phyloP scores from a whole-genome alignment of 495 filamentous ascomycete species.

The Hyphodiscus hymeniophilus region DNA sequence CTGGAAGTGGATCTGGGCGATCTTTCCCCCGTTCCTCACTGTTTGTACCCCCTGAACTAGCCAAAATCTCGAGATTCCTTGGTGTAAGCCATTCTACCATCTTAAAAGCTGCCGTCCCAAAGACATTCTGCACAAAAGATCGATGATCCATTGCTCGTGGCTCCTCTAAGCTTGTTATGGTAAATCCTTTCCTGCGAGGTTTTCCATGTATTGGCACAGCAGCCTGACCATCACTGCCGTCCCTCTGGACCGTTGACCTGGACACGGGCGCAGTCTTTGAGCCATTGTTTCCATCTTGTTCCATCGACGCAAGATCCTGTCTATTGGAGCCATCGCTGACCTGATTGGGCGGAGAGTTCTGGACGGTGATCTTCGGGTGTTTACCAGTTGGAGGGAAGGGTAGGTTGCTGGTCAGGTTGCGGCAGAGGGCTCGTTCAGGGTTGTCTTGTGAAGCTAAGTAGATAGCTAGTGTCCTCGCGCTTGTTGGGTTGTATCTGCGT shows the following conservation, averaged over 20 bases:
- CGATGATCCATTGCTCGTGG: constrained; percentile 63
- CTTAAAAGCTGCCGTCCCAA: constrained; percentile 66
- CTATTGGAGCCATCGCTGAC: neutral
- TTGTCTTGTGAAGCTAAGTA: constrained; percentile 74
- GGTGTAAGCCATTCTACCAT: constrained; percentile 76
- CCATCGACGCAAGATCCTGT: neutral
- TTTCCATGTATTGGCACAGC: neutral
- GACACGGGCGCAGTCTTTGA: too few species aligned
- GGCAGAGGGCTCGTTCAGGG: constrained; percentile 66
- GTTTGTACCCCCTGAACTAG: neutral
- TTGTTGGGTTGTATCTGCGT: constrained; percentile 59
- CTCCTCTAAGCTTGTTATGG: constrained; percentile 16
- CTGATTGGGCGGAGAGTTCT: neutral
- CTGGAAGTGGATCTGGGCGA: neutral
- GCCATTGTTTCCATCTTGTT: too few species aligned
- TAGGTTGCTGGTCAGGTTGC: constrained; percentile 29
- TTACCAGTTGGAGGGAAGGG: constrained; percentile 25
- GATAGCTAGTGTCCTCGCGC: constrained; percentile 69
- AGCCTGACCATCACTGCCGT: neutral
- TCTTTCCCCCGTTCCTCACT: neutral
- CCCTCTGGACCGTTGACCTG: neutral
- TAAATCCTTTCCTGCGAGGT: neutral
- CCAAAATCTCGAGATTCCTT: constrained; percentile 16
- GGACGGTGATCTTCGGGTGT: constrained; percentile 22
- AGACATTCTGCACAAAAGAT: constrained; percentile 76